A percentile compares a stretch with the other conserved stretches of the same genome.
Evolutionary conservation across 345 rosid genomes (phyloP).

Genomic region (Mercurialis annua): DNA sequence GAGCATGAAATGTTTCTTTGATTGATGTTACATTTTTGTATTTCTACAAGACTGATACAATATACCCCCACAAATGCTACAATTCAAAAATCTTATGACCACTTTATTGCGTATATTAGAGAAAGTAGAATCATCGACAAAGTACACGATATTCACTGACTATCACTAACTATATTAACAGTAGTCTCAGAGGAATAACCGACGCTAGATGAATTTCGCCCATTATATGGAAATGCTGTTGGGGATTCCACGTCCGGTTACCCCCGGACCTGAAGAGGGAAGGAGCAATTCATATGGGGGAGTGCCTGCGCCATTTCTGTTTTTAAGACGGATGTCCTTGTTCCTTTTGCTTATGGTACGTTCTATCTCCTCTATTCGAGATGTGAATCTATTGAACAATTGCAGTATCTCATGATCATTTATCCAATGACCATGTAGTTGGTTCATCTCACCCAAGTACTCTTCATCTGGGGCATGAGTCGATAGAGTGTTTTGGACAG

Average conservation of each 20-base stretch:
- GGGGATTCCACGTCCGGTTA: conserved; percentile 91
- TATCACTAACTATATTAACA: not conserved
- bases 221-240: conserved; percentile 80
- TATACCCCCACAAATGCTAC: not conserved
- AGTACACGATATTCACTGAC: not conserved
- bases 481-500: conserved; percentile 83
- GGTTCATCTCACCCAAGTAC: conserved; percentile 52
- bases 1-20: not conserved
- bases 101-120: not conserved
- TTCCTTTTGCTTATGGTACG: conserved; percentile 55
- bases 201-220: not conserved
- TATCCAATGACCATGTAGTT: conserved; percentile 49
- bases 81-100: not conserved
- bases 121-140: not conserved
- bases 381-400: conserved; percentile 50
- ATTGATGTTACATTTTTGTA: not conserved
- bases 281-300: conserved; percentile 84
- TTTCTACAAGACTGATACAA: not conserved
- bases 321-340: conserved; percentile 49
- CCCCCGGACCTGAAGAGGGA: conserved; percentile 81
- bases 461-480: conserved; percentile 91
- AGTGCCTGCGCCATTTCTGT: conserved; percentile 85
- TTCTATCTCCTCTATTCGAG: conserved; percentile 63
- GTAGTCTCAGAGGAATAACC: not conserved
- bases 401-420: conserved; percentile 46